phyloP scores from a whole-genome alignment of 192 early-diverging fungal species.

The Lunasporangiospora selenospora region DNA sequence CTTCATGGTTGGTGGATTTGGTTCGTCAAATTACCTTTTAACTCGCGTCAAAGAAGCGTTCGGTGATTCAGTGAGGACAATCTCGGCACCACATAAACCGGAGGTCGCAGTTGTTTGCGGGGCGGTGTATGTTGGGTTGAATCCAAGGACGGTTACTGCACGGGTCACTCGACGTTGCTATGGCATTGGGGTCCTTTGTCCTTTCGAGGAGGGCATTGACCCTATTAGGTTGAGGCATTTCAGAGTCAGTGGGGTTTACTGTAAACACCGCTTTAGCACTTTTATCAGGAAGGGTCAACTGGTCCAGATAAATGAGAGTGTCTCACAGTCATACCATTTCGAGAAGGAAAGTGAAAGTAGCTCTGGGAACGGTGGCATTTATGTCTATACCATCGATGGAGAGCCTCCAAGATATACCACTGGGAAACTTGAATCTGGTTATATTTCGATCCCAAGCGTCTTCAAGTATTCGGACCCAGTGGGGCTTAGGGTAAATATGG shows the following conservation, averaged over 20 bases:
- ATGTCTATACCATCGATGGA: slow-evolving; percentile 19
- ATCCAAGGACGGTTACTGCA: slow-evolving; percentile 28
- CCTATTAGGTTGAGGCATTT: not conserved
- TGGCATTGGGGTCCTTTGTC: not conserved
- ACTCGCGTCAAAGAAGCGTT: slow-evolving; percentile 45
- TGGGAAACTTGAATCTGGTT: not conserved
- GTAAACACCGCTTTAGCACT: slow-evolving; percentile 11
- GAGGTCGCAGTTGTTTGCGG: slow-evolving; percentile 56
- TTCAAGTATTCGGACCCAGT: not conserved
- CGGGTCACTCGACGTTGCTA: slow-evolving; percentile 29
- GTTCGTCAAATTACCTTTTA: slow-evolving; percentile 54
- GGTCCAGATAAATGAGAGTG: slow-evolving; percentile 17
- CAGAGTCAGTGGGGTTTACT: slow-evolving; percentile 1
- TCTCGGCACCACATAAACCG: slow-evolving; percentile 37
- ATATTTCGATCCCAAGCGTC: slow-evolving; percentile 9
- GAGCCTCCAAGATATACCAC: slow-evolving; percentile 14
- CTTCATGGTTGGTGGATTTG: slow-evolving; percentile 58
- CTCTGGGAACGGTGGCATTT: not conserved
- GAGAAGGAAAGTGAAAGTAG: not conserved
- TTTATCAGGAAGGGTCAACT: slow-evolving; percentile 18
- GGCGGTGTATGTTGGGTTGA: slow-evolving; percentile 55
- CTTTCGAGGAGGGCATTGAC: slow-evolving; percentile 6
- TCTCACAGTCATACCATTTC: not conserved
- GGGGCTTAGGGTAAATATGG: not conserved
- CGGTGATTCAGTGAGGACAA: slow-evolving; percentile 37